These are phyloP conservation scores for Aspergillus aculeatus DNA, from an alignment of 2,329 filamentous ascomycete species.

Conservation along the genomic window DNA sequence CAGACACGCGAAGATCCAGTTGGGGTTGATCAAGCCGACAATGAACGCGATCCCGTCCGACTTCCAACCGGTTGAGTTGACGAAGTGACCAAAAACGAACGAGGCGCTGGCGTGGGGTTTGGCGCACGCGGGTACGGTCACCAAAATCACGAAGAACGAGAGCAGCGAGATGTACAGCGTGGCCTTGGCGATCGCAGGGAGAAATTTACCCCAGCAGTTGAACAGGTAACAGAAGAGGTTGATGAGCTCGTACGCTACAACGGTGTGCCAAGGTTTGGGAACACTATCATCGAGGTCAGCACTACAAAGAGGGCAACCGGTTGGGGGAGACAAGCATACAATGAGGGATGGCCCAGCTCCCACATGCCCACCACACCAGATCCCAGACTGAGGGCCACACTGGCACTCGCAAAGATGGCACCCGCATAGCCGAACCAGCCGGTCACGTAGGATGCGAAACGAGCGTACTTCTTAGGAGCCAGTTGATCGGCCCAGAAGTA, in stretches of 20 bases:
- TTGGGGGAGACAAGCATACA: slow-evolving; percentile 51
- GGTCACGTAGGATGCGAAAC: slow-evolving; percentile 49
- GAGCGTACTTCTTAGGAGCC: slow-evolving; percentile 47
- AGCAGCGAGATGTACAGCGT: slow-evolving; percentile 49
- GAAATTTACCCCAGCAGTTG: slow-evolving; percentile 44
- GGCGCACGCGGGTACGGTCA: slow-evolving; percentile 49
- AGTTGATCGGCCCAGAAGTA: slow-evolving; percentile 54
- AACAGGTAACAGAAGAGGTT: slow-evolving; percentile 52
- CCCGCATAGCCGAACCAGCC: slow-evolving; percentile 57
- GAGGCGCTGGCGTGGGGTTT: slow-evolving; percentile 47
- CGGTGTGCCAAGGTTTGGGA: slow-evolving; percentile 36
- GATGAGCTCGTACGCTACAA: slow-evolving; percentile 49
- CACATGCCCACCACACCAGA: slow-evolving; percentile 53
- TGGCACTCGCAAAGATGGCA: slow-evolving; percentile 54
- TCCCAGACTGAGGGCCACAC: slow-evolving; percentile 51
- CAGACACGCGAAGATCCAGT: slow-evolving; percentile 53
- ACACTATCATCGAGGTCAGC: slow-evolving; percentile 25
- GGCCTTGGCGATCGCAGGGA: slow-evolving; percentile 42
- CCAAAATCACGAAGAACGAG: slow-evolving; percentile 50
- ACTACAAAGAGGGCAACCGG: slow-evolving; percentile 42
- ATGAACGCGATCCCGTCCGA: slow-evolving; percentile 53
- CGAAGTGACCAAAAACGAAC: slow-evolving; percentile 54
- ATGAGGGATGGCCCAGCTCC: slow-evolving; percentile 52
- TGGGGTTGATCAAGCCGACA: slow-evolving; percentile 53
- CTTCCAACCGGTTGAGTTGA: slow-evolving; percentile 54